Percentiles rank a stretch among this genome's conserved stretches.
phyloP scores from a whole-genome alignment of 2,329 filamentous ascomycete species.

The Fusarium fracticaudum region DNA sequence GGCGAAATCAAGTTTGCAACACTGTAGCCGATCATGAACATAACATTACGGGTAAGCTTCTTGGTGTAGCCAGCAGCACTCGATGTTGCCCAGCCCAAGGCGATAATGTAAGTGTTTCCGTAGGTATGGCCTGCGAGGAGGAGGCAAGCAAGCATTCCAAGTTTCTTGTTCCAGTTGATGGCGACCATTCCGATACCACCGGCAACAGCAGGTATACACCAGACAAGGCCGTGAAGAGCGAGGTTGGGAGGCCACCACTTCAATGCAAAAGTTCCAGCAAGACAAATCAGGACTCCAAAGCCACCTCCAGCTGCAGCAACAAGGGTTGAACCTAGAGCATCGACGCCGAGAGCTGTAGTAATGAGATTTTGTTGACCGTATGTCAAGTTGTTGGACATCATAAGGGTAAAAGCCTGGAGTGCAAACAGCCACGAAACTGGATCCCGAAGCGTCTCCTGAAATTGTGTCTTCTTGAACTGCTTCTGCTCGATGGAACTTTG shows the following conservation, averaged over 20 bases:
- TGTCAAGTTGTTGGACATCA: slow-evolving; percentile 52
- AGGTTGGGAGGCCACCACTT: slow-evolving; percentile 44
- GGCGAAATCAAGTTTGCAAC: slow-evolving; percentile 50
- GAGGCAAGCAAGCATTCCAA: slow-evolving; percentile 40
- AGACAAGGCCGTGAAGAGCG: slow-evolving; percentile 44
- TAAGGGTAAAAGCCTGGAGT: slow-evolving; percentile 46
- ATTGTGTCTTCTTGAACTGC: slow-evolving; percentile 47
- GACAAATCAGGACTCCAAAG: slow-evolving; percentile 46
- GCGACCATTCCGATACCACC: slow-evolving; percentile 45
- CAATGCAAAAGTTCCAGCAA: slow-evolving; percentile 46
- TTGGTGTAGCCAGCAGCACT: slow-evolving; percentile 41
- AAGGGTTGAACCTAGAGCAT: slow-evolving; percentile 51
- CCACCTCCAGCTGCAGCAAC: slow-evolving; percentile 51
- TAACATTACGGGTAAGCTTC: slow-evolving; percentile 53
- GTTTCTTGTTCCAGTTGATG: slow-evolving; percentile 37
- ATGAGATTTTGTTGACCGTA: slow-evolving; percentile 54
- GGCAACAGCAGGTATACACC: slow-evolving; percentile 41
- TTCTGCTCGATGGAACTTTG: slow-evolving; percentile 51
- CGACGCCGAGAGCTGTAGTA: slow-evolving; percentile 48
- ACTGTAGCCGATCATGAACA: slow-evolving; percentile 52
- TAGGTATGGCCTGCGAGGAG: slow-evolving; percentile 49
- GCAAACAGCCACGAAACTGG: slow-evolving; percentile 47
- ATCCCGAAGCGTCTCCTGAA: slow-evolving; percentile 43
- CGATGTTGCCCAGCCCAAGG: slow-evolving; percentile 12
- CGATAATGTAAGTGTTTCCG: slow-evolving; percentile 27